phyloP scores from a whole-genome alignment of 805 yeast genomes.

The Yamadazyma endophytica region DNA sequence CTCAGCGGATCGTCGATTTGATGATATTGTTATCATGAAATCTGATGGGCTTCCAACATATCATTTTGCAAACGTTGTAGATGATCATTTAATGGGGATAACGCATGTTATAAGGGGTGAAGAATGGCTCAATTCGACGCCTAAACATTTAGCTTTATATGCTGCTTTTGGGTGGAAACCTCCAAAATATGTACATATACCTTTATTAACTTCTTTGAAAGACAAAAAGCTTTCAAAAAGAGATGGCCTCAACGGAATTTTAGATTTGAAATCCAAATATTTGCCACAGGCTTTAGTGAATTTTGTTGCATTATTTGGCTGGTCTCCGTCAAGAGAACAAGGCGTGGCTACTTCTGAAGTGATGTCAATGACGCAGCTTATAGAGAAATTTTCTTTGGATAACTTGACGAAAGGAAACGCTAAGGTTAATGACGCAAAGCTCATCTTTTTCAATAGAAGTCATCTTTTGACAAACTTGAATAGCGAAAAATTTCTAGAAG shows the following conservation, averaged over 20 bases:
- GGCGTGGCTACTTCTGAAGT: constrained; percentile 51
- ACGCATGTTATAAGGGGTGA: constrained; percentile 97
- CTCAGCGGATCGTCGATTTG: constrained; percentile 66
- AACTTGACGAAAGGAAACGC: constrained; percentile 91
- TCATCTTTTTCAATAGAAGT: constrained; percentile 71
- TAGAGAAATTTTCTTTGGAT: constrained; percentile 54
- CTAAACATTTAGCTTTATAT: constrained; percentile 87
- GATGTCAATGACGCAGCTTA: constrained; percentile 49
- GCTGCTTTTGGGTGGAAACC: constrained; percentile 80
- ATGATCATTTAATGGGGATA: constrained; percentile 88
- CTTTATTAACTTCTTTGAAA: constrained; percentile 67
- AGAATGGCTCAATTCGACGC: constrained; percentile 96
- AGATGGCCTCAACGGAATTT: constrained; percentile 73
- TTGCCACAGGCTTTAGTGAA: constrained; percentile 86
- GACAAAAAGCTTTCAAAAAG: constrained; percentile 85
- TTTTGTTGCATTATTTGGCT: constrained; percentile 87
- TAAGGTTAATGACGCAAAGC: constrained; percentile 76
- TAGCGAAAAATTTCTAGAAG: background rate
- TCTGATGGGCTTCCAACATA: constrained; percentile 96
- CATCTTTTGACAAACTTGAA: too few species aligned
- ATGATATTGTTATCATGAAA: constrained; percentile 84
- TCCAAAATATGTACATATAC: constrained; percentile 86
- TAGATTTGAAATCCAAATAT: constrained; percentile 48
- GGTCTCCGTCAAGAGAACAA: constrained; percentile 73
- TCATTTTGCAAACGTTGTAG: constrained; percentile 93